Percentiles rank a stretch among this genome's conserved stretches.
These are phyloP conservation scores for Chlorella sp. DNA, from an alignment of 139 green algal genomes.

Conservation along the genomic window DNA sequence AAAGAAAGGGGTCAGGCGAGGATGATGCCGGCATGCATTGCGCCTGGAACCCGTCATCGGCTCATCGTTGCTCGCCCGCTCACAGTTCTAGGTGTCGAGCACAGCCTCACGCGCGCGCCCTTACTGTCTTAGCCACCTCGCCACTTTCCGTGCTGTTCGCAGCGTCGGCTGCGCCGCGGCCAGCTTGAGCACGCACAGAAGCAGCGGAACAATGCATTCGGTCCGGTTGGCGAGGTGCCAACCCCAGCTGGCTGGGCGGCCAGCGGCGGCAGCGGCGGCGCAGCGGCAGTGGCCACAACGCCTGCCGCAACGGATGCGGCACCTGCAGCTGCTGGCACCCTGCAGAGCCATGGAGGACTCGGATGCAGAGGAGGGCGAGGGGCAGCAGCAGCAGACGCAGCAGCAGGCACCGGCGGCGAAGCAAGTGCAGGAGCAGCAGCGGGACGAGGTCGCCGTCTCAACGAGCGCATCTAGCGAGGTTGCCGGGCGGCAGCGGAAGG, in stretches of 20 bases:
- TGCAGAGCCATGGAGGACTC: slow-evolving; percentile 13
- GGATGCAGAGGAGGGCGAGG: neutral
- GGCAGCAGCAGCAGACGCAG: neutral
- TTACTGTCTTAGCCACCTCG: neutral
- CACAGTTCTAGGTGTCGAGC: neutral
- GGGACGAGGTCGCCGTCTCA: neutral
- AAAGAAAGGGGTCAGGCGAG: neutral
- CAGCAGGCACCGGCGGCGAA: neutral
- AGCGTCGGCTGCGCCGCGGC: neutral
- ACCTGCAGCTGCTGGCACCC: neutral
- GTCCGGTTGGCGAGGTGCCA: slow-evolving; percentile 11
- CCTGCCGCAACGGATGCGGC: neutral
- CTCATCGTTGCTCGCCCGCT: neutral
- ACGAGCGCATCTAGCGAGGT: neutral
- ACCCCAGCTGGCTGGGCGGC: neutral
- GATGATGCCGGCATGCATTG: neutral
- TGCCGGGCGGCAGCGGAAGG: neutral
- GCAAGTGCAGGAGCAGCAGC: slow-evolving; percentile 1
- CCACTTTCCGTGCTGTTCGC: neutral
- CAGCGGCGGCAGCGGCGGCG: neutral
- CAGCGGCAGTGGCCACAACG: neutral
- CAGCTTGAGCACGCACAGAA: too few relatives aligned
- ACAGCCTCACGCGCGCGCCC: neutral
- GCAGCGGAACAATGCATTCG: neutral
- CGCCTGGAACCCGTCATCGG: neutral